Conservation (phyloP, 2,329 filamentous ascomycete species). For the Botrytis deweyae region DNA sequence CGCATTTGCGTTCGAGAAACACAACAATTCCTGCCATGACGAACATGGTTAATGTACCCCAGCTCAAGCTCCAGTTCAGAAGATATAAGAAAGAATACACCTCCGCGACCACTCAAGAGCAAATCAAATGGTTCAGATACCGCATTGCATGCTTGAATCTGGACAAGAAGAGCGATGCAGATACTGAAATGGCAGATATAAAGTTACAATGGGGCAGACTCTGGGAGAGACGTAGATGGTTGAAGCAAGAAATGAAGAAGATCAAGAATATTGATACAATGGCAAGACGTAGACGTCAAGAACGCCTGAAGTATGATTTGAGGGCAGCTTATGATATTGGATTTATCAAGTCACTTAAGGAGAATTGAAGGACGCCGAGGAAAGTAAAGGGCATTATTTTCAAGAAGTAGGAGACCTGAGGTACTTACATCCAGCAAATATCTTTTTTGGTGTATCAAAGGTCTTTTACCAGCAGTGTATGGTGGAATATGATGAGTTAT, state of each 20-base stretch:
- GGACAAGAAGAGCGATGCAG: accelerated
- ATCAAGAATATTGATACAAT: not conserved
- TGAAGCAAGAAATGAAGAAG: conserved; percentile 8
- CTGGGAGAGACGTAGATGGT: conserved; percentile 12
- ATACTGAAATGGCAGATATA: not conserved
- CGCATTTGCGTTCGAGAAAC: not conserved
- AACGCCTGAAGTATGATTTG: not conserved
- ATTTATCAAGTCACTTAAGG: conserved; percentile 3
- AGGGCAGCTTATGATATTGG: conserved; percentile 10
- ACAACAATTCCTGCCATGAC: not conserved
- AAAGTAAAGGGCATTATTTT: not conserved
- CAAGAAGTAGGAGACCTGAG: not conserved
- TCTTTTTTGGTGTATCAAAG: conserved; percentile 12
- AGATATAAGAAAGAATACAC: conserved; percentile 11
- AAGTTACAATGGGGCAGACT: not conserved
- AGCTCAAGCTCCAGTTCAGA: not conserved
- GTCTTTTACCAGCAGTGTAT: not conserved
- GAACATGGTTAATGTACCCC: no score
- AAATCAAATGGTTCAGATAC: not conserved
- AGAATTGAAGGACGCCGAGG: not conserved
- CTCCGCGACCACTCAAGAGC: not conserved
- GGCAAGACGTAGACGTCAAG: not conserved
- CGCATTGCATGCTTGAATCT: not conserved
- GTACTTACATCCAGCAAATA: conserved; percentile 4
- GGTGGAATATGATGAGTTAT: not conserved